Conservation (phyloP, 352 stramenopile genomes). For the Globisporangium takayamanum region DNA sequence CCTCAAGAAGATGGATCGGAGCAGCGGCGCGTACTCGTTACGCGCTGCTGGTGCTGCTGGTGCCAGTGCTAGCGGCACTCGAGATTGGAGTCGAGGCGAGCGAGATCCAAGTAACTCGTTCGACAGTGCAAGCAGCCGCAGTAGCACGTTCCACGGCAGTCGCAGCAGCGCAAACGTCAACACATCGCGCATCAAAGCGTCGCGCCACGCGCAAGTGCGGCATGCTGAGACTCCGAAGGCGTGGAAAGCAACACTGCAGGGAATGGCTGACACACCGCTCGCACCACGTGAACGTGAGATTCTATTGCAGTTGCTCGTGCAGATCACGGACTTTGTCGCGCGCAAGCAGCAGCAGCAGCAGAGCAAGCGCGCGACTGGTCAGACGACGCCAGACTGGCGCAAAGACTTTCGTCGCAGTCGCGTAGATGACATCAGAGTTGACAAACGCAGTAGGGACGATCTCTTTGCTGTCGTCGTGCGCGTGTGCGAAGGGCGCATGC, state of each 20-base stretch:
- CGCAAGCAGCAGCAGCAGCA: constrained; percentile 33
- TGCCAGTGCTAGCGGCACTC: background rate
- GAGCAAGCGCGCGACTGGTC: constrained; percentile 7
- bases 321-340: constrained; percentile 50
- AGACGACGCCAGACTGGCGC: constrained; percentile 15
- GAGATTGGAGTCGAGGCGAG: background rate
- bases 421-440: background rate
- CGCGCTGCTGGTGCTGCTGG: background rate
- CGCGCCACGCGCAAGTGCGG: background rate
- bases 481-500: constrained; percentile 51
- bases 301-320: constrained; percentile 33
- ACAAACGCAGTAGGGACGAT: constrained; percentile 7
- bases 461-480: constrained; percentile 42
- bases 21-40: background rate
- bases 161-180: constrained; percentile 17
- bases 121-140: background rate
- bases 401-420: constrained; percentile 12
- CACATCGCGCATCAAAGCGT: constrained; percentile 8
- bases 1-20: background rate
- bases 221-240: background rate
- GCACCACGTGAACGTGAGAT: constrained; percentile 25
- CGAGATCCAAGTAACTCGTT: constrained; percentile 4
- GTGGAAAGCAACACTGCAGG: background rate
- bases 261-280: background rate
- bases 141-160: constrained; percentile 10